Evolutionary conservation across 2,329 filamentous ascomycete genomes (phyloP).

Genomic region (Nigrospora sphaerica): DNA sequence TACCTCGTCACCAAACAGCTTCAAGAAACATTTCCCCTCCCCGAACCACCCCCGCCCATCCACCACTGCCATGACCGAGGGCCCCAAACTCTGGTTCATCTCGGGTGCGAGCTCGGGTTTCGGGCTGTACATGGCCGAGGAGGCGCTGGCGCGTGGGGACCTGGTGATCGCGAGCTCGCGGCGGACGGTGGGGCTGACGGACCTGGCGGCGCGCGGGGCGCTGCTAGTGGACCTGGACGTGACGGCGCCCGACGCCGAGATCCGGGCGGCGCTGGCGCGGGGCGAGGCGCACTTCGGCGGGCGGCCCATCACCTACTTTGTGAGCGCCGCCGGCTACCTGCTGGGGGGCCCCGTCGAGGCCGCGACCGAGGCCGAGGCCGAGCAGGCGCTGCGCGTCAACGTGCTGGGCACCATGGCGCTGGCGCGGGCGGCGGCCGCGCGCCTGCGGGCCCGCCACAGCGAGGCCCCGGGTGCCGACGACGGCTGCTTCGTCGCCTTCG

Average conservation of each 20-base stretch:
- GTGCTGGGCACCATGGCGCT: slow-evolving; percentile 31
- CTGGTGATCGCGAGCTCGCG: slow-evolving; percentile 44
- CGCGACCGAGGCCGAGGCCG: slow-evolving; percentile 19
- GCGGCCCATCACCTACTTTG: slow-evolving; percentile 34
- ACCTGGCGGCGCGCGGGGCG: slow-evolving; percentile 36
- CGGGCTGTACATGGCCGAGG: slow-evolving; percentile 34
- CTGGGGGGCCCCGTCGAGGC: slow-evolving; percentile 35
- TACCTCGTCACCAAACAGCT: too few species aligned
- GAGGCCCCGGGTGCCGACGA: background rate
- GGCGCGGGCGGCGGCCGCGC: slow-evolving; percentile 26
- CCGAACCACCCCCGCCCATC: too few species aligned
- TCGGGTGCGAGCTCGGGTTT: slow-evolving; percentile 45
- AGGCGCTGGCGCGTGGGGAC: slow-evolving; percentile 38
- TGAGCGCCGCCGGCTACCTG: slow-evolving; percentile 40
- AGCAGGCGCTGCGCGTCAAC: slow-evolving; percentile 29
- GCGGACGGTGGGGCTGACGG: slow-evolving; percentile 26
- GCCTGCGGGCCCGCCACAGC: slow-evolving; percentile 21
- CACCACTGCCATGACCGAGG: background rate
- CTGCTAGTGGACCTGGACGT: slow-evolving; percentile 38
- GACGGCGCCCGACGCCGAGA: slow-evolving; percentile 26
- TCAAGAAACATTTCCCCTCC: too few species aligned
- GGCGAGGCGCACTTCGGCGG: slow-evolving; percentile 22
- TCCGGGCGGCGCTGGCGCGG: slow-evolving; percentile 27
- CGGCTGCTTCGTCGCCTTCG: slow-evolving; percentile 31
- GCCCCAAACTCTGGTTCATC: slow-evolving; percentile 40